These are phyloP conservation scores for Nitzschia palea DNA, from an alignment of 108 stramenopile genomes.

Conservation along the genomic window DNA sequence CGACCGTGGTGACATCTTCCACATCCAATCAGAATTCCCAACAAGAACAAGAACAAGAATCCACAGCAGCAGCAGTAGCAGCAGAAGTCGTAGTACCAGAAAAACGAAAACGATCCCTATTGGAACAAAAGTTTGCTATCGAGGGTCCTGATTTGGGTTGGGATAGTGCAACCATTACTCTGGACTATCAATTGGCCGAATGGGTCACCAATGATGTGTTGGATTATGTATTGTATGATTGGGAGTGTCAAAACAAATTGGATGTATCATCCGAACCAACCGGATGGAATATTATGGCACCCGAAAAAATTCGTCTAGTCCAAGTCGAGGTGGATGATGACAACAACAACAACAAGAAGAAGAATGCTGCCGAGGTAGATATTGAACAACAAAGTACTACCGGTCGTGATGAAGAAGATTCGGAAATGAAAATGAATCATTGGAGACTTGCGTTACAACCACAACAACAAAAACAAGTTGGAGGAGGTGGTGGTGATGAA, in stretches of 20 bases:
- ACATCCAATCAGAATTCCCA: too few relatives aligned
- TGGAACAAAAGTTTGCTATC: not conserved
- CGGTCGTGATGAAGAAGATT: not conserved
- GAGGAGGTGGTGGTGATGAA: too few relatives aligned
- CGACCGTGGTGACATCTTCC: too few relatives aligned
- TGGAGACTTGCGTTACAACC: too few relatives aligned
- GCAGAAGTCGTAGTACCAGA: not conserved
- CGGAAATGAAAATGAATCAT: too few relatives aligned
- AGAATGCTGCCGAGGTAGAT: not conserved
- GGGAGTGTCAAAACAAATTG: not conserved
- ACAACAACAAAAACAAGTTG: too few relatives aligned
- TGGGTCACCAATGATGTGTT: not conserved
- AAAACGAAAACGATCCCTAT: not conserved
- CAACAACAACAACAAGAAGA: not conserved
- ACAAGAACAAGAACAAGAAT: too few relatives aligned
- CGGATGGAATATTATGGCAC: too few relatives aligned
- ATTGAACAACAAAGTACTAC: not conserved
- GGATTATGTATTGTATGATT: not conserved
- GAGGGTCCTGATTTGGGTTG: not conserved
- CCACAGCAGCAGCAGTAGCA: not conserved
- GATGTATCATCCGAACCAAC: too few relatives aligned
- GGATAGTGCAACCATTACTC: not conserved
- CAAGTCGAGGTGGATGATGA: not conserved
- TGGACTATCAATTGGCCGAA: not conserved
- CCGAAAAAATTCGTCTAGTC: too few relatives aligned